Evolutionary conservation across 768 basidiomycete genomes (phyloP).

Genomic region (Phaeotremella fagi): DNA sequence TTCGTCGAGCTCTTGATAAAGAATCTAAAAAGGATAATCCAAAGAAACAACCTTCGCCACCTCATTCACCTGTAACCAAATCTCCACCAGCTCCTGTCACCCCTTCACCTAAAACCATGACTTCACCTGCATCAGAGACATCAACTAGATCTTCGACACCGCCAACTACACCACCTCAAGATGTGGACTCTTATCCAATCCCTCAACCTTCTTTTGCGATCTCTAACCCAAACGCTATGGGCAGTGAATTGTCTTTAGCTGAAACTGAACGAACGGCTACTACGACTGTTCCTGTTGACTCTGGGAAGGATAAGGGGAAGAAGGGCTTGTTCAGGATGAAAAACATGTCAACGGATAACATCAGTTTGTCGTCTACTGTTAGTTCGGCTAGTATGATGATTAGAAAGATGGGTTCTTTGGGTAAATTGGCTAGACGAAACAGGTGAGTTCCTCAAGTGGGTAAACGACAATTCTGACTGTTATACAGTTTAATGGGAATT

Average conservation of each 20-base stretch:
- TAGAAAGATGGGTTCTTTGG: constrained; percentile 83
- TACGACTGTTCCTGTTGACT: constrained; percentile 45
- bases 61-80: constrained; percentile 2
- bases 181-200: constrained; percentile 10
- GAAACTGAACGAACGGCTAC: constrained; percentile 31
- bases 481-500: constrained; percentile 70
- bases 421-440: constrained; percentile 80
- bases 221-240: constrained; percentile 20
- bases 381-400: constrained; percentile 94
- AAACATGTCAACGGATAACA: constrained; percentile 88
- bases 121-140: constrained; percentile 34
- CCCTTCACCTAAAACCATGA: constrained; percentile 7
- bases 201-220: constrained; percentile 28
- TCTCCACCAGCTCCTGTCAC: constrained; percentile 5
- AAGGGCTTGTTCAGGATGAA: constrained; percentile 78
- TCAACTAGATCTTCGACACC: constrained; percentile 38
- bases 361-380: constrained; percentile 89
- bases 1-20: constrained; percentile 61
- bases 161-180: constrained; percentile 42
- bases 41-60: constrained; percentile 19
- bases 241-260: constrained; percentile 32
- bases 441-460: constrained; percentile 32
- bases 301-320: constrained; percentile 50
- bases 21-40: constrained; percentile 22
- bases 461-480: background rate